phyloP scores from a whole-genome alignment of 2,329 filamentous ascomycete species.

The Diaporthe sp. region DNA sequence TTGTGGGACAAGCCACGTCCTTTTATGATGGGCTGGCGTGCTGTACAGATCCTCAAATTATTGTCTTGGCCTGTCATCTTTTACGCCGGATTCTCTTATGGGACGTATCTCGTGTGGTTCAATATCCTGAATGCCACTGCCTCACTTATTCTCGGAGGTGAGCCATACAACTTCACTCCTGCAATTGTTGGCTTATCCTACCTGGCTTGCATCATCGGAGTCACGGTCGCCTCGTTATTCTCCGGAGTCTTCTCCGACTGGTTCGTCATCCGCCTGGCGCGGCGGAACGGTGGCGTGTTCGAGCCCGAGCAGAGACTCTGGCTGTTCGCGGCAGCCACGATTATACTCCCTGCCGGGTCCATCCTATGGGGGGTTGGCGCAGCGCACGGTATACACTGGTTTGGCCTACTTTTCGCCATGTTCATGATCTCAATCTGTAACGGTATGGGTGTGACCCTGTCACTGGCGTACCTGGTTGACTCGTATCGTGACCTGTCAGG shows the following conservation, averaged over 20 bases:
- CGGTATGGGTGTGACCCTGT: constrained; percentile 58
- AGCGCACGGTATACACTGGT: constrained; percentile 58
- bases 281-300: constrained; percentile 51
- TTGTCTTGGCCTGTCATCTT: constrained; percentile 59
- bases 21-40: constrained; percentile 55
- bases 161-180: constrained; percentile 50
- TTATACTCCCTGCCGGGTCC: constrained; percentile 59
- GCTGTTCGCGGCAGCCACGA: constrained; percentile 50
- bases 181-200: constrained; percentile 48
- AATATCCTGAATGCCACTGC: constrained; percentile 54
- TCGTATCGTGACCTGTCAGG: constrained; percentile 62
- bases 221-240: constrained; percentile 45
- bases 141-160: constrained; percentile 50
- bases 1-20: constrained; percentile 51
- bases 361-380: constrained; percentile 67
- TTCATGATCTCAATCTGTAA: constrained; percentile 60
- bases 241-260: constrained; percentile 51
- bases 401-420: constrained; percentile 64
- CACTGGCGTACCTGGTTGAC: constrained; percentile 62
- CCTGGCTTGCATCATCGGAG: constrained; percentile 49
- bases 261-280: constrained; percentile 49
- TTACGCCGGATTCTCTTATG: constrained; percentile 54
- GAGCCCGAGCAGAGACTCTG: constrained; percentile 51
- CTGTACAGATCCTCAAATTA: constrained; percentile 51
- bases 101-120: constrained; percentile 52